Evolutionary conservation across 495 filamentous ascomycete species (phyloP), one percentile per base, ranked within the genome.

Genomic region (Penicillium pulvis): DNA sequence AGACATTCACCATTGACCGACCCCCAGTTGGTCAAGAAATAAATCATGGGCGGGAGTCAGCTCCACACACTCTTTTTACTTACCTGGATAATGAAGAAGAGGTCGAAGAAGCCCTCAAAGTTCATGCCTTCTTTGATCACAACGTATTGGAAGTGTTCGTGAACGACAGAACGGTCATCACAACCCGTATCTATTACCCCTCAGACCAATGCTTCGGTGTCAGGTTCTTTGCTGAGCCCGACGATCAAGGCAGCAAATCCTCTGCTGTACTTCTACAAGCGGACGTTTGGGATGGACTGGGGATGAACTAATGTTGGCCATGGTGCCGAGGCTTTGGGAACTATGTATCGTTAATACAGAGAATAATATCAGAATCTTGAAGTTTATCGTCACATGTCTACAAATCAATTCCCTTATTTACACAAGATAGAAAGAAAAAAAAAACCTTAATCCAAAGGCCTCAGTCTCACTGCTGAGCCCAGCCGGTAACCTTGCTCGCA

Each of bases 121-220:
- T 78, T 36, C 74, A 63, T 26, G 74, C 71, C 4, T 68, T 74
- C 47, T 74, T 72, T 42, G 74, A 78, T 35, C 57, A 26, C 20
- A 75, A 70, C 35, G 74, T 78, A 16, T 47, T 77, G 7, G 74
- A 78, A 50, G 69, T 78, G 3, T 77, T 78, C 23, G 68, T 75
- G 1, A 78, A 78, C 47, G 68, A 68, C 16, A 59, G 75, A 20
- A 75, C 71, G 4, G 71, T 64, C 26, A 71, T 78, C 16, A 68
- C 72, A 0, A 78, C 74, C 2, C 65, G 75, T 0, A 61, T 78
- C 2, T 77, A 75, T 48, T 31, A 60, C 8, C 55, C 59, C 8
- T 56, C 50, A 12, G 60, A 63, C 44, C 41, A 28, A 16, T 61
- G 59, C 28, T 59, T 44, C 10, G 59, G 60, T n/a, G 23, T 73